Base-by-base conservation (phyloP, 2,329 filamentous ascomycete genomes). In the Penicillium sp. region DNA sequence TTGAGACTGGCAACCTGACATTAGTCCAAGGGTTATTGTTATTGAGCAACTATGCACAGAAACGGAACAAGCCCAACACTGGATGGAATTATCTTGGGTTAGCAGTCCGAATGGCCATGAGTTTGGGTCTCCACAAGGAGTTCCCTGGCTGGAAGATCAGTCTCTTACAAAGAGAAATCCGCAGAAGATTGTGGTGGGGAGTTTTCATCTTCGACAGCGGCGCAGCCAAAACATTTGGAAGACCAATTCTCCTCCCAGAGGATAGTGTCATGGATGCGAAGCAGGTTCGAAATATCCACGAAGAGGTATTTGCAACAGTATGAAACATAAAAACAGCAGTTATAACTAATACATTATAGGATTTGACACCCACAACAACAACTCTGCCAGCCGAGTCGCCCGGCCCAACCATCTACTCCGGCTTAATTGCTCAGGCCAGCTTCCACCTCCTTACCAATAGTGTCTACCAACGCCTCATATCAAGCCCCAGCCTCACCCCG, bases 1-100 rank as follows among this genome's bases (percentile, higher is more conserved):
- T 77, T 31, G 75, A 77, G 49, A 72, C 69, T 22, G 75, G 75
- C 19, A 76, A 75, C 43, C 56, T 77, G 17, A 74, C 71, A 7
- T 64, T 75, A 8, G 73, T 77, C 2, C 75, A 77, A 56, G 69
- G 69, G 1, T 63, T 77, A 31, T 59, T 70, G 13, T 65, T 77
- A 42, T 64, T 76, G 55, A 72, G 72, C 49, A 76, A 76, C 48
- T 75, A 75, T 52, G 65, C 73, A 0, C 75, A 77, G 55, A 77
- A 77, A 56, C 66, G 72, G 26, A 73, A 76, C 57, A 75, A 75
- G 51, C 75, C 75, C 2, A 77, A 77, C 53, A 73, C 68, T 7
- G 74, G 73, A 8, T 77, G 72, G 64, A 76, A 74, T 43, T 75
- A 74, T 52, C 58, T 75, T 7, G 75, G 75, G 1, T 56, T 77